Evolutionary conservation across 2,329 filamentous ascomycete genomes (phyloP), one percentile per base, ranked within the genome.

Genomic region (Alternaria panax): DNA sequence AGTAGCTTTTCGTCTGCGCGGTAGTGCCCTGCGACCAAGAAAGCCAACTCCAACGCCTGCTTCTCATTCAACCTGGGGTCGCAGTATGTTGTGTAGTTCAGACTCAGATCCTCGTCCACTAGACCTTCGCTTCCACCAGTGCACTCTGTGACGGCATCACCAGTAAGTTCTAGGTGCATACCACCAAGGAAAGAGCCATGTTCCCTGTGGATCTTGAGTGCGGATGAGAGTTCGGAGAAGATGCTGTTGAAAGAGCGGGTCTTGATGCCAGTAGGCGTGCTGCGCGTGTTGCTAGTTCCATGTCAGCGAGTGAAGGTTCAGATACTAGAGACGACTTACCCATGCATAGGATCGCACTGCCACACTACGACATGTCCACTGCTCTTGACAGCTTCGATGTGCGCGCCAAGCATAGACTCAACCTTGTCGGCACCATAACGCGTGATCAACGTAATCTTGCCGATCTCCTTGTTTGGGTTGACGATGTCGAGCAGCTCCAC

Each of bases 341-440:
- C 95, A 80, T 99, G 95, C 95, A 99, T 99, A 22, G 95, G 95
- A 80, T 99, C 95, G 80, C 94, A 98, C 81, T 98, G 95, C 94
- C 94, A 98, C 69, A 97, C 92, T 4, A 96, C 92, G 22, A 84
- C 71, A 73, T 90, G 88, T 0, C 85, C 92, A 57, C 91, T 93
- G 69, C 85, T 85, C 77, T 95, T 90, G 25, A 99, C 94, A 36
- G 92, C 92, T 67, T 90, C 88, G 75, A 99, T 98, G 79, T 98
- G 95, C 8, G 82, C 84, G 0, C 93, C 92, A 0, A 99, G 86
- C 63, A 96, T 87, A 5, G 85, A 80, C 50, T 87, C 83, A 41
- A 99, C 92, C 68, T 91, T 91, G 41, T 82, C 82, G 16, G 92
- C 91, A 60, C 95, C 95, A 80, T 98, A 98, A 38, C 95, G 90